Percentiles rank a stretch among this genome's conserved stretches.
Conservation (phyloP, 1,139 yeast species). For the Debaryomyces sp. region DNA sequence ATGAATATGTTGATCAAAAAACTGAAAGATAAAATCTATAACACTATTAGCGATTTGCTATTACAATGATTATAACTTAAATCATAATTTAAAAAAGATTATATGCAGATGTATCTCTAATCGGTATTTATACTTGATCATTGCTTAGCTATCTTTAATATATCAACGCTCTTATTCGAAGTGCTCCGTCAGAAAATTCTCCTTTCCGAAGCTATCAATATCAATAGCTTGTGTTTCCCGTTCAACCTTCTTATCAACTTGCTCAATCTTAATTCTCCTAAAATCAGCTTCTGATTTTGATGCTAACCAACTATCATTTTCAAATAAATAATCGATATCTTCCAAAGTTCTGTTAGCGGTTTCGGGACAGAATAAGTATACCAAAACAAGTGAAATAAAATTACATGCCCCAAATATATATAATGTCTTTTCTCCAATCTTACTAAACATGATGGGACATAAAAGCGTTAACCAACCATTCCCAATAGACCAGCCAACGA, state of each 20-base stretch:
- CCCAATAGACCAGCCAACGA: conserved; percentile 51
- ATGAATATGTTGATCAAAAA: background rate
- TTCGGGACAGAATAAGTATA: conserved; percentile 52
- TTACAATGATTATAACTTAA: background rate
- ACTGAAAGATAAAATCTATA: too few relatives aligned
- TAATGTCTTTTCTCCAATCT: conserved; percentile 44
- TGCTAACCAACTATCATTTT: conserved; percentile 12
- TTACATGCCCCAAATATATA: conserved; percentile 38
- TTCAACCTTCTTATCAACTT: background rate
- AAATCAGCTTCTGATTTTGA: conserved; percentile 11
- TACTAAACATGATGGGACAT: conserved; percentile 47
- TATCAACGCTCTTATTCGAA: background rate
- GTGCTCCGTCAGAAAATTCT: background rate
- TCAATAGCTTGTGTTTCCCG: background rate
- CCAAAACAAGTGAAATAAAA: conserved; percentile 17
- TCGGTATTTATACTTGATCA: too few relatives aligned
- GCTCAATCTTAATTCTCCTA: background rate
- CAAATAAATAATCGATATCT: conserved; percentile 48
- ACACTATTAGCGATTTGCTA: background rate
- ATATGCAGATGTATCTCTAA: background rate
- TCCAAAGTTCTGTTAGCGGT: conserved; percentile 65
- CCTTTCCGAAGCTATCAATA: conserved; percentile 2
- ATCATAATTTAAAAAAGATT: background rate
- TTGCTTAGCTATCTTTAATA: background rate
- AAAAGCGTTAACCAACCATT: conserved; percentile 51